A percentile compares a stretch with the other conserved stretches of the same genome.
Evolutionary conservation across 2,329 filamentous ascomycete genomes (phyloP).

Genomic region (Nemania bipapillata): DNA sequence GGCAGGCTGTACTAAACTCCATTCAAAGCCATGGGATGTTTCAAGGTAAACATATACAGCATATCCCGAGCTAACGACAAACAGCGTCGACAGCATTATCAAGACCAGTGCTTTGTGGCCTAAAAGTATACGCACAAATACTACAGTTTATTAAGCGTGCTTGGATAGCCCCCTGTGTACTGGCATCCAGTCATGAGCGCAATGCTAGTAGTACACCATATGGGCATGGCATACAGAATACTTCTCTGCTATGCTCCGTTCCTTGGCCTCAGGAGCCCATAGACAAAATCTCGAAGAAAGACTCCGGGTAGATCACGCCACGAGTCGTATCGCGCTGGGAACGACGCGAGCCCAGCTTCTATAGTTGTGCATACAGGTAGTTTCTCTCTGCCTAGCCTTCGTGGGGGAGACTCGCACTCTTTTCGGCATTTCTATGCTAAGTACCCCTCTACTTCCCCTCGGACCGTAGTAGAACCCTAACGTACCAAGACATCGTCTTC

Average conservation of each 20-base stretch:
- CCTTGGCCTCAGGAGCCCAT: neutral
- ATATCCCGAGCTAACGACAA: constrained; percentile 5
- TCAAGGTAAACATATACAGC: constrained; percentile 1
- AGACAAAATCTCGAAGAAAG: constrained; percentile 1
- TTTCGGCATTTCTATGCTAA: constrained; percentile 46
- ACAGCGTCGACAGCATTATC: neutral
- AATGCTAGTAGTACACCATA: neutral
- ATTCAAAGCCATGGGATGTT: constrained; percentile 16
- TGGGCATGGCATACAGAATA: no score
- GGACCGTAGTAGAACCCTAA: constrained; percentile 44
- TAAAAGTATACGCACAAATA: neutral
- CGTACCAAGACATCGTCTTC: constrained; percentile 28
- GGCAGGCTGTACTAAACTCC: neutral
- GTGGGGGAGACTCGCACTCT: constrained; percentile 41
- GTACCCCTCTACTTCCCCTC: constrained; percentile 40
- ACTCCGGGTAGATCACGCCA: neutral
- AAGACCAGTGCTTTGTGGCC: neutral
- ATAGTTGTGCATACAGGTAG: constrained; percentile 1
- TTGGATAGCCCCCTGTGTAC: neutral
- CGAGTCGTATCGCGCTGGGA: neutral
- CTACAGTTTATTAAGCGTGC: neutral
- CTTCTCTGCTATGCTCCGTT: neutral
- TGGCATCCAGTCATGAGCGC: neutral
- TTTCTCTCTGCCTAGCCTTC: constrained; percentile 8
- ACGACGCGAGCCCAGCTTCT: constrained; percentile 11